Evolutionary conservation across 495 filamentous ascomycete genomes (phyloP), one percentile per base, ranked within the genome.

Genomic region (Neurospora sp.): DNA sequence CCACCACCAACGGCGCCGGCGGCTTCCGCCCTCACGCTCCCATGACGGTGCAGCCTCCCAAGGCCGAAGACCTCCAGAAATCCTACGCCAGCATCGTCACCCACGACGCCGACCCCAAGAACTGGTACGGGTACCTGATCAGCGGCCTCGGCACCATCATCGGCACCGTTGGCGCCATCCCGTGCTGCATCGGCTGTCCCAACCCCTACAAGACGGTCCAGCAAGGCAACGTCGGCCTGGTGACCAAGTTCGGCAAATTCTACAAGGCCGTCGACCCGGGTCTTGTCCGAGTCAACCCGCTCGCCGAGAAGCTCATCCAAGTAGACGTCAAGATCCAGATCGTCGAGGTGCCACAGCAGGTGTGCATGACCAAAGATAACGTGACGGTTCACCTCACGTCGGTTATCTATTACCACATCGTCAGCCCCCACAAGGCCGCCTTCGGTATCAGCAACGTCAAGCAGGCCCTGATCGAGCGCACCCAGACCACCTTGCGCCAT

Each of bases 311-410:
- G 65, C 87, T 99, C 35, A 91, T 91, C 75, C 92, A 95, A 74
- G 92, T 99, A 75, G 96, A 99, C 81, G 96, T 99, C 81, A 98
- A 98, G 89, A 98, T 98, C 77, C 96, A 99, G 84, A 97, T 98
- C 76, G 94, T 94, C 81, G 90, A 99, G 86, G 96, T 99, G 7
- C 96, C 96, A 8, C 88, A 93, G 80, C 96, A 99, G 84, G 89
- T 94, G 77, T 98, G 95, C 88, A 99, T 99, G 94, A 99, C 96
- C 81, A 98, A 97, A 83, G 96, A 99, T 85, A 98, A 98, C 77
- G 96, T 98, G 72, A 96, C 91, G 35, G 88, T 99, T 61, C 89
- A 95, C 78, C 87, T 99, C 72, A 98, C 94, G 41, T 95, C 92
- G 38, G 96, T 99, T 75, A 99, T 99, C 85, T 99, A 99, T 88